Percentiles rank a stretch among this genome's conserved stretches.
These are phyloP conservation scores for Hibiscus trionum DNA, from an alignment of 345 rosid species.

Conservation along the genomic window DNA sequence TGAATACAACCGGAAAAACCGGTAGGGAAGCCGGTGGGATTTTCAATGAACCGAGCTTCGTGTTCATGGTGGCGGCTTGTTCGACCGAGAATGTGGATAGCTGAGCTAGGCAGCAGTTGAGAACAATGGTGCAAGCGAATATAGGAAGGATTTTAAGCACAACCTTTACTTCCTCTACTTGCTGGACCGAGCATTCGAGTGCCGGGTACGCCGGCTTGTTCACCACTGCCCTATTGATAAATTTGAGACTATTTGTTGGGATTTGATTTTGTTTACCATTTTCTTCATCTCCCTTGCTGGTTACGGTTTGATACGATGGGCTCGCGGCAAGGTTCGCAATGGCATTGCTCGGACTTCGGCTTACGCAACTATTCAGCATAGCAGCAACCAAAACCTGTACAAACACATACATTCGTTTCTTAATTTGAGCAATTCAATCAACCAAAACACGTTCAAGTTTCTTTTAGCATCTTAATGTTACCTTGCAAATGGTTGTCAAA, in stretches of 20 bases:
- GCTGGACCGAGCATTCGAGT: slow-evolving; percentile 48
- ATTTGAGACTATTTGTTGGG: slow-evolving; percentile 36
- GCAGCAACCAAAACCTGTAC: slow-evolving; percentile 64
- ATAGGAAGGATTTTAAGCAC: slow-evolving; percentile 68
- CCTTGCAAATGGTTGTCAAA: slow-evolving; percentile 78
- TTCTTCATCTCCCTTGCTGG: slow-evolving; percentile 10
- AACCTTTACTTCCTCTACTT: slow-evolving; percentile 68
- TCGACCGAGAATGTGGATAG: slow-evolving; percentile 74
- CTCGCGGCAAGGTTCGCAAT: slow-evolving; percentile 43
- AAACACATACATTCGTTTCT: neutral
- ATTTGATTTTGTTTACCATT: slow-evolving; percentile 11
- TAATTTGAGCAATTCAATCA: neutral
- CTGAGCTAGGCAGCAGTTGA: slow-evolving; percentile 79
- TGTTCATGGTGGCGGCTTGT: slow-evolving; percentile 71
- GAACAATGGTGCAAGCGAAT: slow-evolving; percentile 71
- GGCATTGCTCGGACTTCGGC: slow-evolving; percentile 45
- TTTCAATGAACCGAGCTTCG: slow-evolving; percentile 47
- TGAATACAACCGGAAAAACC: slow-evolving; percentile 66
- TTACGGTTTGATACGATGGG: slow-evolving; percentile 30
- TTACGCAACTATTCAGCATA: slow-evolving; percentile 22
- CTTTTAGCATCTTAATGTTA: slow-evolving; percentile 15
- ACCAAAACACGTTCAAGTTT: neutral
- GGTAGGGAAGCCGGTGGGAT: slow-evolving; percentile 78
- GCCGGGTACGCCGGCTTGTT: slow-evolving; percentile 38
- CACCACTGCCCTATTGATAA: slow-evolving; percentile 44